phyloP scores from a whole-genome alignment of 768 basidiomycete genomes.

The Lentinula aciculospora region DNA sequence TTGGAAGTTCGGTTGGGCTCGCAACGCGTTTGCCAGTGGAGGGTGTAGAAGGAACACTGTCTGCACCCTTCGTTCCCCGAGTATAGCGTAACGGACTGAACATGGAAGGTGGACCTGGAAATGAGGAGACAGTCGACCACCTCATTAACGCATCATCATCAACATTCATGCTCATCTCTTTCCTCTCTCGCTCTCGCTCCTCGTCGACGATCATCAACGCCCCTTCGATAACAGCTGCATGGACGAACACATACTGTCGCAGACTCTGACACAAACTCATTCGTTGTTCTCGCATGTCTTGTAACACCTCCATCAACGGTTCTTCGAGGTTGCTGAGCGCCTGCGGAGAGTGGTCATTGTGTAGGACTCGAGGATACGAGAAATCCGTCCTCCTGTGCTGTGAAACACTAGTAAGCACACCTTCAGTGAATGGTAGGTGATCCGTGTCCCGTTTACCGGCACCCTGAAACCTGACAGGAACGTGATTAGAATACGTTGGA shows the following conservation, averaged over 20 bases:
- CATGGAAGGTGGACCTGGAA: not conserved
- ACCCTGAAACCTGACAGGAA: too few relatives aligned
- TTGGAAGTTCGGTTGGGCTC: conserved; percentile 65
- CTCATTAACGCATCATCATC: not conserved
- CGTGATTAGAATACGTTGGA: too few relatives aligned
- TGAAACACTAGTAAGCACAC: not conserved
- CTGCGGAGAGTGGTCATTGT: conserved; percentile 48
- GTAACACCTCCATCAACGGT: conserved; percentile 77
- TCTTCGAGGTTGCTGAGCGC: conserved; percentile 60
- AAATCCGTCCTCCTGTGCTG: conserved; percentile 35
- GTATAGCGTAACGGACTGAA: conserved; percentile 1
- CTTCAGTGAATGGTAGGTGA: not conserved
- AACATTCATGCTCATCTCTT: conserved; percentile 12
- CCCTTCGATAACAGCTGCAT: conserved; percentile 80
- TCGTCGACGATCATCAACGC: conserved; percentile 74
- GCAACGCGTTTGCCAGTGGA: conserved; percentile 58
- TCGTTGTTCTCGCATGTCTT: conserved; percentile 92
- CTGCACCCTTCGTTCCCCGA: not conserved
- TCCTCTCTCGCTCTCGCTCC: conserved; percentile 36
- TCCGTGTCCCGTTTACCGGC: not conserved
- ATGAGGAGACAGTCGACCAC: conserved; percentile 4
- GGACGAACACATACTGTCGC: conserved; percentile 92
- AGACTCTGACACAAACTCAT: conserved; percentile 96
- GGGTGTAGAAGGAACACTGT: conserved; percentile 17
- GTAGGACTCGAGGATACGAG: conserved; percentile 56